Percentiles rank a stretch among this genome's conserved stretches.
Conservation (phyloP, 768 basidiomycete species). For the Calvatia gigantea region DNA sequence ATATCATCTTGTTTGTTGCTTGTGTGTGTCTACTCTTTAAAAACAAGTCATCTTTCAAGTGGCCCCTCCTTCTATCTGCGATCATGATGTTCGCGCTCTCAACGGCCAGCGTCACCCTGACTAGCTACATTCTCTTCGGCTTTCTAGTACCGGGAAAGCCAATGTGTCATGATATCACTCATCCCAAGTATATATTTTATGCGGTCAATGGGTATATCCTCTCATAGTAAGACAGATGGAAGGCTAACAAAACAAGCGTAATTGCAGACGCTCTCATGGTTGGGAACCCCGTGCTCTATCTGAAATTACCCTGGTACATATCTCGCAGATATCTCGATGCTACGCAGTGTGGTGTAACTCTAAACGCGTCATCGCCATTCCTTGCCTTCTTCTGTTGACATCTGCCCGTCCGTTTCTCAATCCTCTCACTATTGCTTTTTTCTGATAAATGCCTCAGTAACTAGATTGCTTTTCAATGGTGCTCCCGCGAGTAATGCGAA, state of each 20-base stretch:
- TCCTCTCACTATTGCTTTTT: background rate
- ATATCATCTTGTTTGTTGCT: constrained; percentile 32
- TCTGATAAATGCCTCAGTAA: constrained; percentile 10
- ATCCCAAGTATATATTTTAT: constrained; percentile 32
- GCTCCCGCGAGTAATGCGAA: constrained; percentile 1
- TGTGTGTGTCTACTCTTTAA: constrained; percentile 29
- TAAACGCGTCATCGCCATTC: constrained; percentile 24
- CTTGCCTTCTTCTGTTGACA: constrained; percentile 25
- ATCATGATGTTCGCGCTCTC: background rate
- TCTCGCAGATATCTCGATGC: constrained; percentile 29
- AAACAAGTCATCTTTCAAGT: constrained; percentile 24
- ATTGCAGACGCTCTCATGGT: constrained; percentile 16
- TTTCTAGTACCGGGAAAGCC: constrained; percentile 17
- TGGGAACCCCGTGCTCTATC: background rate
- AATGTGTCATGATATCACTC: constrained; percentile 17
- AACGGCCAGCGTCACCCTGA: background rate
- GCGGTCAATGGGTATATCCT: constrained; percentile 33
- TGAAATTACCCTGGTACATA: background rate
- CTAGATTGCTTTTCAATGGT: constrained; percentile 17
- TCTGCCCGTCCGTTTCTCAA: constrained; percentile 23
- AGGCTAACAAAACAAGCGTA: background rate
- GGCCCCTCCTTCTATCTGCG: constrained; percentile 8
- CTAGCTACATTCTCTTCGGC: constrained; percentile 23
- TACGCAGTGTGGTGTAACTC: constrained; percentile 34
- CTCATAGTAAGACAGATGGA: background rate